Conservation (phyloP, 768 basidiomycete genomes). For the Russula sp. region DNA sequence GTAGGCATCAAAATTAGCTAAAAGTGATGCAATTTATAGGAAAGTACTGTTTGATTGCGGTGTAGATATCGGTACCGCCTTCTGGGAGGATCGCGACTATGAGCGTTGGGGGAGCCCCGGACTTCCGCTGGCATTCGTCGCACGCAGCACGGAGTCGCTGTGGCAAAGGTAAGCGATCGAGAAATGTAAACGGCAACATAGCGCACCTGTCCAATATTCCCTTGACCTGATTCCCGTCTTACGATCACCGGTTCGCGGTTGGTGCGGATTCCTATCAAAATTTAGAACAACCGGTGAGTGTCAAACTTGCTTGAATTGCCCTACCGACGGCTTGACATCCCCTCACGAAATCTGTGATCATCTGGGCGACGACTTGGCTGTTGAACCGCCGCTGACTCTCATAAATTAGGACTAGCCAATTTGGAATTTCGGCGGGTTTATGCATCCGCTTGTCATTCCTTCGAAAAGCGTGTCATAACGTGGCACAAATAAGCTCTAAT, state of each 20-base stretch:
- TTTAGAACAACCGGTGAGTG: neutral
- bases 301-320: conserved; percentile 23
- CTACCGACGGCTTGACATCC: conserved; percentile 51
- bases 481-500: neutral
- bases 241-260: conserved; percentile 37
- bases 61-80: conserved; percentile 66
- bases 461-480: neutral
- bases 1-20: neutral
- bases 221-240: conserved; percentile 51
- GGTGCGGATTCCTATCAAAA: conserved; percentile 49
- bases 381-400: conserved; percentile 52
- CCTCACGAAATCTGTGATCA: conserved; percentile 44
- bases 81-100: conserved; percentile 12
- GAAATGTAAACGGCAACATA: neutral
- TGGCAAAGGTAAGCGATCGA: neutral
- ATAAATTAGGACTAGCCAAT: conserved; percentile 61
- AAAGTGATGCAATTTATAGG: neutral
- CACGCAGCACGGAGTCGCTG: conserved; percentile 49
- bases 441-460: conserved; percentile 71
- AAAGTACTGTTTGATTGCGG: conserved; percentile 68
- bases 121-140: conserved; percentile 34
- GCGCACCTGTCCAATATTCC: conserved; percentile 31
- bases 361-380: conserved; percentile 37
- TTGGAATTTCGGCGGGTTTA: conserved; percentile 41
- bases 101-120: conserved; percentile 25